phyloP scores from a whole-genome alignment of 169 alveolate genomes.

The Cryptosporidium canis region DNA sequence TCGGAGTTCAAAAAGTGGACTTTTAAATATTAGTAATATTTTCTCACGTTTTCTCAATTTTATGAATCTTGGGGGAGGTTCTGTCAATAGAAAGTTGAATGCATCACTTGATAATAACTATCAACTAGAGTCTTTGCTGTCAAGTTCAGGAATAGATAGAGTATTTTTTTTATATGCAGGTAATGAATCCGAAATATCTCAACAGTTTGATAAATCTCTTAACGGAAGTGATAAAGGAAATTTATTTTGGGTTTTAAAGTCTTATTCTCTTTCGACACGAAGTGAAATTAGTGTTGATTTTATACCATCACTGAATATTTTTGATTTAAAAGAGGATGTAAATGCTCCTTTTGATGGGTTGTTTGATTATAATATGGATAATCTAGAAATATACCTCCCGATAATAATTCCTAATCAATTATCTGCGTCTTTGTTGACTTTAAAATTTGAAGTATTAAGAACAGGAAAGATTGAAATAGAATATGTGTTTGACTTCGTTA shows the following conservation, averaged over 20 bases:
- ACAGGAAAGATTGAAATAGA: constrained; percentile 21
- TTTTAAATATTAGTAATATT: neutral
- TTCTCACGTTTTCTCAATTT: neutral
- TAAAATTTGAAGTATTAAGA: constrained; percentile 12
- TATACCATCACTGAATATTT: neutral
- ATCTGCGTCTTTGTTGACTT: constrained; percentile 3
- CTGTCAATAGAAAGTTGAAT: neutral
- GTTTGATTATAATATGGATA: constrained; percentile 38
- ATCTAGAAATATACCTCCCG: constrained; percentile 30
- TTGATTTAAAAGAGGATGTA: neutral
- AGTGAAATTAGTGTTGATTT: constrained; percentile 18
- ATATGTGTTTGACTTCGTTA: neutral
- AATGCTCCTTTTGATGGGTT: constrained; percentile 20
- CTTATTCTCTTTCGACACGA: constrained; percentile 23
- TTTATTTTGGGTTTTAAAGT: constrained; percentile 39
- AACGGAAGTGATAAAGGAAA: constrained; percentile 37
- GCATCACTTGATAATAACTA: neutral
- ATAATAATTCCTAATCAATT: constrained; percentile 1
- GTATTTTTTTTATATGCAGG: constrained; percentile 54
- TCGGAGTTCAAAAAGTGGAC: neutral
- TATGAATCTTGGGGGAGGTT: neutral
- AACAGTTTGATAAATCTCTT: constrained; percentile 28
- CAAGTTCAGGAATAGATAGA: constrained; percentile 40
- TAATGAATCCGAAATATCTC: constrained; percentile 2
- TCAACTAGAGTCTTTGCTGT: constrained; percentile 1